Evolutionary conservation across 768 basidiomycete species (phyloP).

Genomic region (Rhodotorula kratochvilovae): DNA sequence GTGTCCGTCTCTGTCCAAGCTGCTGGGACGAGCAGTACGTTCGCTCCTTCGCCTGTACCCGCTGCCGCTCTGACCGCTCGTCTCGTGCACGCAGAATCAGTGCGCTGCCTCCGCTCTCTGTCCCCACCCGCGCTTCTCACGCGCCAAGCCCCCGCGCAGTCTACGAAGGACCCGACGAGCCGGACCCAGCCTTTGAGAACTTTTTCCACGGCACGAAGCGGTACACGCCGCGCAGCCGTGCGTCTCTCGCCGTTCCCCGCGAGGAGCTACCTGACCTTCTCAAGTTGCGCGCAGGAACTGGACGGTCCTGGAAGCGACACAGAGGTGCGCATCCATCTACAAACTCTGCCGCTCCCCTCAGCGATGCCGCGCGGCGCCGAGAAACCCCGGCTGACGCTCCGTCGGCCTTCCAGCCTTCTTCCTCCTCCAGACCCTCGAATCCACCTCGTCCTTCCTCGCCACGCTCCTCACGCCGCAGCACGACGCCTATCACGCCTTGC

Average conservation of each 20-base stretch:
- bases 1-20: conserved; percentile 2
- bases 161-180: conserved; percentile 31
- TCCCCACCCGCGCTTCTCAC: no score
- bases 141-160: neutral
- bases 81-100: neutral
- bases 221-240: conserved; percentile 21
- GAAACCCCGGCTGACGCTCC: neutral
- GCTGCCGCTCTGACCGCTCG: neutral
- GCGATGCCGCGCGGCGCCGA: neutral
- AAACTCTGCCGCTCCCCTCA: neutral
- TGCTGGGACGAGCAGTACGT: conserved; percentile 29
- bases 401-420: conserved; percentile 12
- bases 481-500: conserved; percentile 1
- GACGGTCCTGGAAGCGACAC: conserved; percentile 12
- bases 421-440: conserved; percentile 2
- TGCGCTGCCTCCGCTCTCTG: neutral
- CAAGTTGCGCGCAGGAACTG: neutral
- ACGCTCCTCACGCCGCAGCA: conserved; percentile 9
- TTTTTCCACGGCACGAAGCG: conserved; percentile 24
- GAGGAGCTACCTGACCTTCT: neutral
- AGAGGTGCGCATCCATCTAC: neutral
- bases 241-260: neutral
- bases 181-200: conserved; percentile 27
- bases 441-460: conserved; percentile 17
- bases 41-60: neutral